phyloP scores from a whole-genome alignment of 805 yeast genomes.

The Starmerella sp. region DNA sequence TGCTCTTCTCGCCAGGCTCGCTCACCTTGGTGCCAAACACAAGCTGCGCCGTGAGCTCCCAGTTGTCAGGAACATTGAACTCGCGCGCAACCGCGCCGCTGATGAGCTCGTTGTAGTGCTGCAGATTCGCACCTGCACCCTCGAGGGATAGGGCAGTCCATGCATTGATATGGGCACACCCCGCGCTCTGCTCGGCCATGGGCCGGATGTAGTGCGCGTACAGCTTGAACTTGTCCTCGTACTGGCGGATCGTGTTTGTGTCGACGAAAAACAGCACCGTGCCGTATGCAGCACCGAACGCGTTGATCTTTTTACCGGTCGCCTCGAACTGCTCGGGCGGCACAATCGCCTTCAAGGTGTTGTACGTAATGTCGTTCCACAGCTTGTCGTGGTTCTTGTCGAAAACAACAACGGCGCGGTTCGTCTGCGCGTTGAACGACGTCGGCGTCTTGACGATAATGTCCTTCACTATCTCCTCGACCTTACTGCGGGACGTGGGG shows the following conservation, averaged over 20 bases:
- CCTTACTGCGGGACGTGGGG: conserved; percentile 34
- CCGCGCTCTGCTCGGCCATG: conserved; percentile 37
- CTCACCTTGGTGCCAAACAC: conserved; percentile 39
- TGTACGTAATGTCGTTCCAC: conserved; percentile 36
- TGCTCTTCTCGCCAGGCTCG: conserved; percentile 33
- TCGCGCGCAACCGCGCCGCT: conserved; percentile 30
- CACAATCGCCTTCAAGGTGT: conserved; percentile 27
- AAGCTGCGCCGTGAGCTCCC: conserved; percentile 41
- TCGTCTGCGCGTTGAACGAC: conserved; percentile 41
- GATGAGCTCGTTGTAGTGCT: conserved; percentile 41
- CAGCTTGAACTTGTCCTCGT: conserved; percentile 36
- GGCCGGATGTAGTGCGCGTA: conserved; percentile 38
- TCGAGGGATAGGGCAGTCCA: conserved; percentile 40
- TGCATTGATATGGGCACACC: conserved; percentile 40
- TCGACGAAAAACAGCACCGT: conserved; percentile 40
- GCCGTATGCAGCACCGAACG: conserved; percentile 39
- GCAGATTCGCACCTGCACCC: conserved; percentile 42
- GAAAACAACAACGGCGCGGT: conserved; percentile 39
- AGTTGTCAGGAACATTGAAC: conserved; percentile 34
- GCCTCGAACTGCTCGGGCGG: conserved; percentile 31
- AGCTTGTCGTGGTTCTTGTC: conserved; percentile 37
- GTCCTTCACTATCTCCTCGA: conserved; percentile 35
- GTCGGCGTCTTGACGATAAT: conserved; percentile 41
- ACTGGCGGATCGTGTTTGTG: conserved; percentile 30
- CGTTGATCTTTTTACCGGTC: conserved; percentile 35